Conservation (phyloP, 129 eudicot genomes). For the Lactuca sativa region DNA sequence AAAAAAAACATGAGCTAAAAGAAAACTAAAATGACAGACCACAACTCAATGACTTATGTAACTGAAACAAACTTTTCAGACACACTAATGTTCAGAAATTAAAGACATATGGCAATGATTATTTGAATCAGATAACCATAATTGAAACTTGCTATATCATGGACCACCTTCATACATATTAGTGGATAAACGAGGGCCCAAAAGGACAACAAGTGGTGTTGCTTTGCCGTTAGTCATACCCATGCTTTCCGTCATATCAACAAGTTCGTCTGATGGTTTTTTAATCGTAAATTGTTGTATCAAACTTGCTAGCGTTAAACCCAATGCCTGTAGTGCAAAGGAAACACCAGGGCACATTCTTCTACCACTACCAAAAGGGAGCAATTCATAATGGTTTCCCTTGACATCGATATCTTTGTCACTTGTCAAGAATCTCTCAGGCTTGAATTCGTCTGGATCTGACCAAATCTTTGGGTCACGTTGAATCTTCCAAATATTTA, state of each 20-base stretch:
- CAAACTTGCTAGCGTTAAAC: slow-evolving; percentile 20
- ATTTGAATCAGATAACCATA: too few species aligned
- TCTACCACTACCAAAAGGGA: too few species aligned
- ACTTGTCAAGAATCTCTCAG: slow-evolving; percentile 30
- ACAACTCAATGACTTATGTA: too few species aligned
- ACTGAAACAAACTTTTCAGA: too few species aligned
- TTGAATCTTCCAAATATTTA: slow-evolving; percentile 33
- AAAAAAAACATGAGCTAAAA: too few species aligned
- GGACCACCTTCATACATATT: neutral
- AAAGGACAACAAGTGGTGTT: slow-evolving; percentile 31
- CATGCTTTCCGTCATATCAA: too few species aligned
- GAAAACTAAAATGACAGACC: too few species aligned
- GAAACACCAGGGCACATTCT: too few species aligned
- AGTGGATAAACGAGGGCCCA: slow-evolving; percentile 26
- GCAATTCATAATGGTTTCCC: slow-evolving; percentile 1
- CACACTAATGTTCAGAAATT: too few species aligned
- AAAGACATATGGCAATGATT: too few species aligned
- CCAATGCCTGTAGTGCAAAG: slow-evolving; percentile 13
- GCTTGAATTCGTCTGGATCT: slow-evolving; percentile 23
- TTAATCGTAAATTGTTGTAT: slow-evolving; percentile 28
- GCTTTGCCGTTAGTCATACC: neutral
- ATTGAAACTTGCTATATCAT: neutral
- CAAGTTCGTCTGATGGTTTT: slow-evolving; percentile 7
- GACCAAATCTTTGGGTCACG: slow-evolving; percentile 18
- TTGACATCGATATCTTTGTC: slow-evolving; percentile 17